These are phyloP conservation scores for Funneliformis caledonium DNA, from an alignment of 371 early-diverging fungal species.

Conservation along the genomic window DNA sequence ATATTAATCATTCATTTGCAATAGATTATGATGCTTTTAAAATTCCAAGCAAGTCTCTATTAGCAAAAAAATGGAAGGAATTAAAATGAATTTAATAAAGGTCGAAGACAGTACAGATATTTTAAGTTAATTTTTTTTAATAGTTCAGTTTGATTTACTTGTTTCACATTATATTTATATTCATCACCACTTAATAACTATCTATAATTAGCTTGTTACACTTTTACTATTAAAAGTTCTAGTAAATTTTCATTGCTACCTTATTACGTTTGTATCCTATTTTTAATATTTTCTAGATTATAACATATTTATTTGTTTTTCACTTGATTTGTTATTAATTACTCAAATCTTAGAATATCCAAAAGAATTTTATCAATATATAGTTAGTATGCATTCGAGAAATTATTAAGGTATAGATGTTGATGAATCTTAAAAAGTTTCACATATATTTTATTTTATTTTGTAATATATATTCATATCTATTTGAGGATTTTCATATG, in stretches of 20 bases:
- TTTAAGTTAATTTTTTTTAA: not conserved
- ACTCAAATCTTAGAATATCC: constrained; percentile 7
- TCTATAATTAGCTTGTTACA: constrained; percentile 22
- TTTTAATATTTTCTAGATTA: not conserved
- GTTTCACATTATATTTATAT: not conserved
- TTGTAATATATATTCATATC: too few species aligned
- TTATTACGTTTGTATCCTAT: not conserved
- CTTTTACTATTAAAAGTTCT: not conserved
- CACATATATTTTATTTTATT: too few species aligned
- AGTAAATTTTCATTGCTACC: not conserved
- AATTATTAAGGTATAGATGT: not conserved
- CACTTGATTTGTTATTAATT: not conserved
- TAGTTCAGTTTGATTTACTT: not conserved
- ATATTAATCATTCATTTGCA: not conserved
- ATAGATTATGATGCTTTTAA: constrained; percentile 11
- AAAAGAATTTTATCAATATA: constrained; percentile 27
- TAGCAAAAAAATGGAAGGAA: constrained; percentile 10
- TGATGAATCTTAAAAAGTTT: not conserved
- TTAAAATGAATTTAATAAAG: not conserved
- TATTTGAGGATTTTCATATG: too few species aligned
- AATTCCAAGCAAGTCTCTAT: not conserved
- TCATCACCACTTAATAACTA: not conserved
- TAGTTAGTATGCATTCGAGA: constrained; percentile 4
- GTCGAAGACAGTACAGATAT: constrained; percentile 18
- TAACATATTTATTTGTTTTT: not conserved